Conservation (phyloP, 1,139 yeast species). For the Suhomyces coccinellae region DNA sequence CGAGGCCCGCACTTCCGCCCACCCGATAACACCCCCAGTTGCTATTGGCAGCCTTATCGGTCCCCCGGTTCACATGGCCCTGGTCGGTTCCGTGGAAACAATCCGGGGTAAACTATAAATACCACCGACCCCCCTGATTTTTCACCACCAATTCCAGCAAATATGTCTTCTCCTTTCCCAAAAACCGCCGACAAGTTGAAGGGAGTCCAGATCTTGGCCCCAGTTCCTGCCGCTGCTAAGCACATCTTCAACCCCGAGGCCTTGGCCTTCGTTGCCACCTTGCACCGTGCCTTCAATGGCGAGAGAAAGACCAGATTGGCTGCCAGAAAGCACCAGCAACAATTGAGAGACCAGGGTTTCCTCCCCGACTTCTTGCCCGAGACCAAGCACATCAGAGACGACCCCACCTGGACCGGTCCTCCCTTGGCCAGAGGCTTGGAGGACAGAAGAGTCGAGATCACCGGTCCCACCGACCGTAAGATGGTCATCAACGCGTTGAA, state of each 20-base stretch:
- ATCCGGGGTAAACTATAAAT: constrained; percentile 9
- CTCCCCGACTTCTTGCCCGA: constrained; percentile 75
- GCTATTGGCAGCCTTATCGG: constrained; percentile 6
- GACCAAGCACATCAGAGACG: constrained; percentile 68
- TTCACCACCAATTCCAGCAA: background rate
- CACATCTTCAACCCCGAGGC: constrained; percentile 71
- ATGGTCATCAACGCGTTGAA: constrained; percentile 94
- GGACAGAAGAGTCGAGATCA: constrained; percentile 81
- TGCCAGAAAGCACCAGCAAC: constrained; percentile 61
- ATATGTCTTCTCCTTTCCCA: constrained; percentile 55
- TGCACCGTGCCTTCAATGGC: constrained; percentile 69
- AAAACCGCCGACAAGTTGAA: constrained; percentile 51
- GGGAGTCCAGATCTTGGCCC: constrained; percentile 67
- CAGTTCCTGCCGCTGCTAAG: constrained; percentile 57
- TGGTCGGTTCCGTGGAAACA: constrained; percentile 5
- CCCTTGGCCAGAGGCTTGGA: constrained; percentile 72
- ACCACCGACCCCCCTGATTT: background rate
- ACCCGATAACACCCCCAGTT: constrained; percentile 5
- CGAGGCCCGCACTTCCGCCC: constrained; percentile 5
- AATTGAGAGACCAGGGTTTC: constrained; percentile 62
- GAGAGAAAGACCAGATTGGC: constrained; percentile 61
- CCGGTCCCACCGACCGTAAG: constrained; percentile 89
- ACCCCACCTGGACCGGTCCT: constrained; percentile 79
- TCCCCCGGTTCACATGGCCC: constrained; percentile 4
- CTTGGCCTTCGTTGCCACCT: constrained; percentile 67